Base-by-base conservation (phyloP, 306 rosid species). In the Echinosophora koreensis region DNA sequence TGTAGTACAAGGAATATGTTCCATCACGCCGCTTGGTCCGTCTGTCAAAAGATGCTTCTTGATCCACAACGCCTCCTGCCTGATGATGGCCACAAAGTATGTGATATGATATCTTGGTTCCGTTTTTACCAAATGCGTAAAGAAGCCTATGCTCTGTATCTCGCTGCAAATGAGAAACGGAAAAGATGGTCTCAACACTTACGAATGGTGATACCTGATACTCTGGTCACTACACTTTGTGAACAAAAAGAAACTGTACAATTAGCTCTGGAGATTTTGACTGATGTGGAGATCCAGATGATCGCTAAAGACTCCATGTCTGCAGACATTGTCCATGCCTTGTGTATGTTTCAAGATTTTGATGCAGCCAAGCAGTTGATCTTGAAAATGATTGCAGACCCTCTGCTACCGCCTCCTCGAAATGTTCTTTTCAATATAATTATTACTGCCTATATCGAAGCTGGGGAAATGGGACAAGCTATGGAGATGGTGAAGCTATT, bases 391-490 rank as follows among this genome's bases (percentile, higher is more conserved):
- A 80, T 89, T 60, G 78, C 74, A 4, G 86, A 89, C 13, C 97
- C 90, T 18, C 22, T 22, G 22, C 22, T 22, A 22, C 98, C 97
- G 0, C 90, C 91, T 10, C 97, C 97, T 41, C 96, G 97, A 56
- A 92, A 88, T 87, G 89, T 87, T 5, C 89, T 83, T 77, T 94
- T 92, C 88, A 94, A 94, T 77, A 77, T 74, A 7, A 81, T 89
- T 30, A 88, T 92, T 57, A 88, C 85, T 8, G 91, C 82, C 5
- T 89, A 78, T 78, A 80, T 89, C 2, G 85, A 89, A 81, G 84
- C 72, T 8, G 93, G 95, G n/a, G 90, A 90, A 49, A 73, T 88
- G 80, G 85, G 49, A 55, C 88, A 87, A 74, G 97, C 97, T 55
- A 30, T 88, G 71, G 86, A 89, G 65, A 82, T 88, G 77, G 52